Evolutionary conservation across 2,329 filamentous ascomycete species (phyloP), one percentile per base, ranked within the genome.

Genomic region (Claviceps monticola): DNA sequence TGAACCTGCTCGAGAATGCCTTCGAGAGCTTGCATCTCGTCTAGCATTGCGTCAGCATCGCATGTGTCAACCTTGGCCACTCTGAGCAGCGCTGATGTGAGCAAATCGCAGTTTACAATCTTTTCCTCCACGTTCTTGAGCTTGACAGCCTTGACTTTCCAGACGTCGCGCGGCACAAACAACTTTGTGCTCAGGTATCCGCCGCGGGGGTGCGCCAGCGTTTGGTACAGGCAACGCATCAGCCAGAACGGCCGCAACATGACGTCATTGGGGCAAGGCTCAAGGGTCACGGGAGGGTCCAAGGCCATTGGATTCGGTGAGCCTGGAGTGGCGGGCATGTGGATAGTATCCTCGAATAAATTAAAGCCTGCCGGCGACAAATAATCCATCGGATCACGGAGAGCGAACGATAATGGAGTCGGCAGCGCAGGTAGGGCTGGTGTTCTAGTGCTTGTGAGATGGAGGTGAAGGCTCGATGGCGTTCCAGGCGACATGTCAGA

Each of bases 181-280:
- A 98, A 76, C 60, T 89, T 90, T 21, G 83, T 91, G 50, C 90
- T 95, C 19, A 98, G 64, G 63, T 96, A 98, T 16, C 90, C 93
- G 39, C 93, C 93, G 23, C 88, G 82, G 2, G 91, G 88, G 62
- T 98, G 91, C 17, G 84, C 85, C 45, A 98, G 80, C 0, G 90
- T 95, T 65, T 96, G 88, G 63, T 93, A 95, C 26, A 98, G 75
- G 55, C 86, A 90, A 51, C 93, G 83, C 88, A 98, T 95, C 45
- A 98, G 74, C 93, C 93, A 98, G 67, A 96, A 98, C 2, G 93
- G 94, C 19, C 93, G 83, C n/a, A 97, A 75, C 60, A 96, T 76
- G 54, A 84, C 83, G 42, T 94, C 88, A 38, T 85, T 87, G 1
- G 93, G 93, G 64, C 94, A 98, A 3, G 93, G 86, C 62, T 98